These are phyloP conservation scores for Knufia petricola DNA, from an alignment of 2,329 filamentous ascomycete species.

Conservation along the genomic window DNA sequence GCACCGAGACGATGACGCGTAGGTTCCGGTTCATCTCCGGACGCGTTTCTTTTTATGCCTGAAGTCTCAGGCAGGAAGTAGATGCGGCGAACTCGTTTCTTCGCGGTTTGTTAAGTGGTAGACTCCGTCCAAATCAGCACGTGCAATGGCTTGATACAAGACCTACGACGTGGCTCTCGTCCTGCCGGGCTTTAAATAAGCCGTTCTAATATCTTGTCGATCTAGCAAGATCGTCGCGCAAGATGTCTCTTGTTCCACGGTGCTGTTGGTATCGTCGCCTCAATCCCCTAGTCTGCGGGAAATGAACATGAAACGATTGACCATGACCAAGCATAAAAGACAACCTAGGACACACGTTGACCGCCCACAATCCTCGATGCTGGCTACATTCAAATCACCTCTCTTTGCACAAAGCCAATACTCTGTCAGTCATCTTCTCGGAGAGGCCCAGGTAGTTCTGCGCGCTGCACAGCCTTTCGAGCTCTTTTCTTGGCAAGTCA, in stretches of 20 bases:
- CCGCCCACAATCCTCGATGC: no score
- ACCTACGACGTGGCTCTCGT: no score
- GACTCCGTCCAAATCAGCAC: no score
- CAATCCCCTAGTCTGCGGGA: neutral
- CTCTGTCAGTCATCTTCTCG: constrained; percentile 28
- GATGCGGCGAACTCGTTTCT: no score
- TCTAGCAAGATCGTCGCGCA: neutral
- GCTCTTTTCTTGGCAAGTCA: constrained; percentile 38
- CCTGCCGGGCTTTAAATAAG: no score
- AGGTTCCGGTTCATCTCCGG: no score
- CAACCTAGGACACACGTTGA: neutral
- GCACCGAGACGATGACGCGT: no score
- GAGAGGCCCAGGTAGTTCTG: constrained; percentile 36
- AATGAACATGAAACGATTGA: neutral
- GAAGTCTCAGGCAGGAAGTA: no score
- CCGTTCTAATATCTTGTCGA: no score
- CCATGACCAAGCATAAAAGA: neutral
- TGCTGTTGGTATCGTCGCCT: neutral
- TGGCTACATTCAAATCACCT: neutral
- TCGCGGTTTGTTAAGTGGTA: no score
- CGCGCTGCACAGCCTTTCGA: constrained; percentile 48
- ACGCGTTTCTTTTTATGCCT: no score
- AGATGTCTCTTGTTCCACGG: neutral
- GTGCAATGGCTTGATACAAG: no score
- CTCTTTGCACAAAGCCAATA: constrained; percentile 17